Evolutionary conservation across 2,329 filamentous ascomycete genomes (phyloP).

Genomic region (Diaporthe citrichinensis): DNA sequence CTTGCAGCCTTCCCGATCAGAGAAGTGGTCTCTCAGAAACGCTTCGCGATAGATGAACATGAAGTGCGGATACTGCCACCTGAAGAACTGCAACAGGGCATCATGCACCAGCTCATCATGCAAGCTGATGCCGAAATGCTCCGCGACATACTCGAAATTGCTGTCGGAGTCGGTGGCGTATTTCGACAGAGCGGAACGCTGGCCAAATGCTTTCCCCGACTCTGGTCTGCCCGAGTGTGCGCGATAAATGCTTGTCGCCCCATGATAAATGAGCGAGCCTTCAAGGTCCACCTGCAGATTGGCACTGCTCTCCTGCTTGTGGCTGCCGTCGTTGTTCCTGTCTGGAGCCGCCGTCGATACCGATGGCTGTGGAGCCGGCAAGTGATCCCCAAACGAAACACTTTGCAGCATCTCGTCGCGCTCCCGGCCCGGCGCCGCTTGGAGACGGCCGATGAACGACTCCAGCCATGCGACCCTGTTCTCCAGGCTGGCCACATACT

Average conservation of each 20-base stretch:
- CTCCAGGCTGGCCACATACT: conserved; percentile 35
- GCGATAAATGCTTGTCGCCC: conserved; percentile 47
- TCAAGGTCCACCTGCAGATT: conserved; percentile 33
- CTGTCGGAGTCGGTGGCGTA: neutral
- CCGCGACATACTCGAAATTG: conserved; percentile 40
- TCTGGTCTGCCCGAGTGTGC: conserved; percentile 23
- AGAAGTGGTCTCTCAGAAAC: conserved; percentile 48
- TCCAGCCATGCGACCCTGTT: conserved; percentile 43
- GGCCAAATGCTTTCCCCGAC: conserved; percentile 38
- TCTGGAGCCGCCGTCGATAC: neutral
- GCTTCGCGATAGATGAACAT: conserved; percentile 51
- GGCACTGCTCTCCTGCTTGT: neutral
- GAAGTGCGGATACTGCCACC: conserved; percentile 51
- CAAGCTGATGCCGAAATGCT: conserved; percentile 47
- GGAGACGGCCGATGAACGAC: conserved; percentile 38
- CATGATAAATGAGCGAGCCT: conserved; percentile 43
- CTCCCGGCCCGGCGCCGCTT: conserved; percentile 25
- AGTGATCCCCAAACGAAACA: neutral
- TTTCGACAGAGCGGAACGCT: neutral
- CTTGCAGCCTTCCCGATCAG: conserved; percentile 41
- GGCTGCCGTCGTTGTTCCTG: neutral
- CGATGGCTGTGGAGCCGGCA: neutral
- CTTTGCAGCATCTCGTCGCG: conserved; percentile 25
- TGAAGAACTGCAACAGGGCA: conserved; percentile 47
- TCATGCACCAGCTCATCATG: conserved; percentile 43